Percentiles rank a stretch among this genome's conserved stretches.
Evolutionary conservation across 2,329 filamentous ascomycete genomes (phyloP).

Genomic region (Microcyclospora pomicola): DNA sequence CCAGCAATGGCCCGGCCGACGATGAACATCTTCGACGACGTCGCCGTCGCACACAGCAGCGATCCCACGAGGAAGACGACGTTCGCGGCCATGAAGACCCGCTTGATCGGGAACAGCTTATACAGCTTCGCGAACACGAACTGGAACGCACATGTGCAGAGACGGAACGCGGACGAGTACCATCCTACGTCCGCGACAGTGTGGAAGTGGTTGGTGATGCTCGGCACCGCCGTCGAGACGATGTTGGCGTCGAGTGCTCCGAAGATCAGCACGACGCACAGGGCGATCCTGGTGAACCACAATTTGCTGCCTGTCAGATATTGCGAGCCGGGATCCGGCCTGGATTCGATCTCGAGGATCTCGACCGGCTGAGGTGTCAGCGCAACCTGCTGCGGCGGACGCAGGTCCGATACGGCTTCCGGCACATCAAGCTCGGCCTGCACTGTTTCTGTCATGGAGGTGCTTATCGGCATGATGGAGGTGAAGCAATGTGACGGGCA

Average conservation of each 20-base stretch:
- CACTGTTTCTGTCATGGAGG: too few species aligned
- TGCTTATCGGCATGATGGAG: too few species aligned
- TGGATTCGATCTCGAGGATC: too few species aligned
- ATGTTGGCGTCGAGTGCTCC: conserved; percentile 13
- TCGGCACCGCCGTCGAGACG: conserved; percentile 28
- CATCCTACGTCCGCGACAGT: conserved; percentile 1
- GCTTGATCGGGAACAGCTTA: conserved; percentile 21
- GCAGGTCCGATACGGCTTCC: too few species aligned
- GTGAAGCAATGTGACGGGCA: too few species aligned
- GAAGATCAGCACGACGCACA: conserved; percentile 7
- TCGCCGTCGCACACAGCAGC: conserved; percentile 32
- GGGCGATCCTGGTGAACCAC: conserved; percentile 5
- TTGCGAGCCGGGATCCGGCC: background rate
- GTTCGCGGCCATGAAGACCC: conserved; percentile 16
- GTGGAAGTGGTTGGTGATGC: conserved; percentile 26
- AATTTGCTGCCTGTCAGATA: conserved; percentile 9
- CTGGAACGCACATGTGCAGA: conserved; percentile 11
- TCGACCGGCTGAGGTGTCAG: too few species aligned
- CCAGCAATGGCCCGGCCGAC: conserved; percentile 26
- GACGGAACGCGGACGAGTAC: conserved; percentile 8
- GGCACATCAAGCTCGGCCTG: too few species aligned
- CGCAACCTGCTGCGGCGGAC: too few species aligned
- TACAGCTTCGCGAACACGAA: conserved; percentile 20
- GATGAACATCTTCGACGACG: conserved; percentile 21
- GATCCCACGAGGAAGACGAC: conserved; percentile 41